These are phyloP conservation scores for Xylaria nigripes DNA, from an alignment of 495 filamentous ascomycete genomes.

Conservation along the genomic window DNA sequence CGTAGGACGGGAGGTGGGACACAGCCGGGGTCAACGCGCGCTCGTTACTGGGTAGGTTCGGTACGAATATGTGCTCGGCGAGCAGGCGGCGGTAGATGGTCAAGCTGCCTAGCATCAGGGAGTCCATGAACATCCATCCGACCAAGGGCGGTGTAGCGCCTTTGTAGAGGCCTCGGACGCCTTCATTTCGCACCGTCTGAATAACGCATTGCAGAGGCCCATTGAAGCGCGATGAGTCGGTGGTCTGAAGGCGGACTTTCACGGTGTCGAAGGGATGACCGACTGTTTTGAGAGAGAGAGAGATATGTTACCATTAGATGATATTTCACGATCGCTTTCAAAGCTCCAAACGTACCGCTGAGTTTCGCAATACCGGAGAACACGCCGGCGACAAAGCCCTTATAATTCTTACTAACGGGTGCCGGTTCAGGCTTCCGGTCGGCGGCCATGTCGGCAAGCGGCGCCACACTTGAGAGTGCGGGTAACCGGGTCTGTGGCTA, in stretches of 20 bases:
- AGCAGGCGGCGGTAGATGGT: conserved; percentile 80
- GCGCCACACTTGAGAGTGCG: not conserved
- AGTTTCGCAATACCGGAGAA: conserved; percentile 92
- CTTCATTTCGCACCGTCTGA: conserved; percentile 73
- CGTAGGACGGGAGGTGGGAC: conserved; percentile 59
- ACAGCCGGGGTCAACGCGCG: conserved; percentile 10
- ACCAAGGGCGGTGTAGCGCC: conserved; percentile 83
- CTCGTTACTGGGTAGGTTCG: conserved; percentile 34
- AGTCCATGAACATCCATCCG: conserved; percentile 99
- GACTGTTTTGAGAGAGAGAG: conserved; percentile 22
- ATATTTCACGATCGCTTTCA: no score
- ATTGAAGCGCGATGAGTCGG: conserved; percentile 61
- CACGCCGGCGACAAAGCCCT: conserved; percentile 88
- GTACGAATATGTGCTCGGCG: conserved; percentile 62
- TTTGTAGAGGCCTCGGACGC: conserved; percentile 74
- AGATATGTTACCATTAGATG: not conserved
- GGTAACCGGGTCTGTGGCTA: not conserved
- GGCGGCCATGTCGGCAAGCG: conserved; percentile 15
- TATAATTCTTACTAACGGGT: conserved; percentile 50
- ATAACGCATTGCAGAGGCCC: conserved; percentile 83
- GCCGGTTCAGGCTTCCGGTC: conserved; percentile 22
- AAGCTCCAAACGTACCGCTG: conserved; percentile 54
- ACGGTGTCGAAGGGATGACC: conserved; percentile 79
- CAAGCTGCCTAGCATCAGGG: conserved; percentile 85
- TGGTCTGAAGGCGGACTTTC: conserved; percentile 94